phyloP scores from a whole-genome alignment of 495 filamentous ascomycete genomes.

The Penicillium soppii region DNA sequence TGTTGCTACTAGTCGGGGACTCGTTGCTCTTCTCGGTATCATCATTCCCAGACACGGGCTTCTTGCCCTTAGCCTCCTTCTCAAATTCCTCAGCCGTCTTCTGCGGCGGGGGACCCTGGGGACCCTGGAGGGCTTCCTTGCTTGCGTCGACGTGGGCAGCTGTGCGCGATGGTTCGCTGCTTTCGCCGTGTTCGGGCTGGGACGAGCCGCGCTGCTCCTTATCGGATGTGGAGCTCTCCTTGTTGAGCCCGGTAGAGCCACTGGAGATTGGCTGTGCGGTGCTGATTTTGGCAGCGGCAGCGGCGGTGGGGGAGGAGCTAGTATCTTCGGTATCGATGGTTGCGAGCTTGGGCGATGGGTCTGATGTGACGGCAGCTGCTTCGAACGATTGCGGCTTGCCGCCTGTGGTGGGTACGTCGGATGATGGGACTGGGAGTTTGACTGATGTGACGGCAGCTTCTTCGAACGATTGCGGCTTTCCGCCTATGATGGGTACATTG shows the following conservation, averaged over 20 bases:
- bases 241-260: neutral
- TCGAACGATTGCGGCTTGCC: neutral
- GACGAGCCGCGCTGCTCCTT: constrained; percentile 1
- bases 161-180: neutral
- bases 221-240: constrained; percentile 5
- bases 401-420: neutral
- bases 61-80: constrained; percentile 18
- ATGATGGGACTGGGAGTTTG: too few relatives aligned
- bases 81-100: constrained; percentile 29
- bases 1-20: neutral
- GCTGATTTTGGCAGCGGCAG: neutral
- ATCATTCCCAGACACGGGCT: neutral
- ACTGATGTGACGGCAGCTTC: too few relatives aligned
- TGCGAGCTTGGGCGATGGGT: neutral
- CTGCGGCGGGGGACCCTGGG: constrained; percentile 28
- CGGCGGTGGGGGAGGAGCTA: neutral
- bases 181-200: neutral
- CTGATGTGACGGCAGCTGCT: neutral
- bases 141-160: constrained; percentile 19
- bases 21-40: neutral
- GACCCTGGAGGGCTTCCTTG: constrained; percentile 37
- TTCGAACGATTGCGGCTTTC: too few relatives aligned
- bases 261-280: neutral
- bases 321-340: neutral
- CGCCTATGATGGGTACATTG: too few relatives aligned